Percentiles rank a stretch among this genome's conserved stretches.
Conservation (phyloP, 331 rosid species). For the Acacia concinna region DNA sequence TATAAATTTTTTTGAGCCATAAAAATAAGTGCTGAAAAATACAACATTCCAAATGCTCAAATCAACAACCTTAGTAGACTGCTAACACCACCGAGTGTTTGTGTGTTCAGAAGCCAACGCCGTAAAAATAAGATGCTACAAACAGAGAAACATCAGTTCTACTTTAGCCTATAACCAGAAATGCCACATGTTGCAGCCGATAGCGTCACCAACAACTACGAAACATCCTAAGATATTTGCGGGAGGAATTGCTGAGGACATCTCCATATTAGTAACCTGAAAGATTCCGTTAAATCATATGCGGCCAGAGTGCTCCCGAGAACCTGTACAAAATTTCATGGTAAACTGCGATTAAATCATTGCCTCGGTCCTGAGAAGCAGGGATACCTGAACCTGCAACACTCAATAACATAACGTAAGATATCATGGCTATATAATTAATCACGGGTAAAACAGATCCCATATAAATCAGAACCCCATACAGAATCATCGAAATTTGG, state of each 20-base stretch:
- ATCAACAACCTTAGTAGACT: neutral
- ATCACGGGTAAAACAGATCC: neutral
- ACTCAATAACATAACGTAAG: constrained; percentile 45
- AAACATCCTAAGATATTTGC: constrained; percentile 18
- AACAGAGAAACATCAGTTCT: neutral
- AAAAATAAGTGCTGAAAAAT: neutral
- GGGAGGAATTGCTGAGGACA: constrained; percentile 1
- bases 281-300: constrained; percentile 28
- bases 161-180: neutral
- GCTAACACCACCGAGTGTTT: neutral
- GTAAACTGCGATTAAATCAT: constrained; percentile 55
- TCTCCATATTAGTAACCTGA: constrained; percentile 34
- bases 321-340: constrained; percentile 82
- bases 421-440: constrained; percentile 16
- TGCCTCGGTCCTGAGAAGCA: constrained; percentile 41
- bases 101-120: neutral
- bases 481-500: constrained; percentile 40
- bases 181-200: neutral
- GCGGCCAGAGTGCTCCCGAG: constrained; percentile 42
- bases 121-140: neutral
- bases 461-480: constrained; percentile 35
- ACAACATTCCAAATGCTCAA: neutral
- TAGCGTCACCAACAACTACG: neutral
- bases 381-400: constrained; percentile 73
- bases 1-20: no score